Evolutionary conservation across 1,284 basidiomycete species (phyloP).

Genomic region (Hymenochaete sp.): DNA sequence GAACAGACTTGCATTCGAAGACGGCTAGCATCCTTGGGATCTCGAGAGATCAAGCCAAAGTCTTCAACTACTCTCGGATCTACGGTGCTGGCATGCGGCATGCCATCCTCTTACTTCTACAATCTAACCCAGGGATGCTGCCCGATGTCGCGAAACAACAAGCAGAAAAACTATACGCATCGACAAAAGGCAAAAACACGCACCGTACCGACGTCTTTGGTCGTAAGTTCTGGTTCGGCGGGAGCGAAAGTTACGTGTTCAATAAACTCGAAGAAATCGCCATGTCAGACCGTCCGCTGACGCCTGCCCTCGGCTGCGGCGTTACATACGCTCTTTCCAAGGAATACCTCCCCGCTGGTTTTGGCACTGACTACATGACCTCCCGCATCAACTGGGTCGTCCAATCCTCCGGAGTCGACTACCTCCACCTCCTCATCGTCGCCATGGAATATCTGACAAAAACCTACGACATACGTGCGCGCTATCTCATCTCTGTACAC

Average conservation of each 20-base stretch:
- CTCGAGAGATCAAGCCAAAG: slow-evolving; percentile 92
- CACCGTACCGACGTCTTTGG: slow-evolving; percentile 61
- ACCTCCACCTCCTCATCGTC: slow-evolving; percentile 92
- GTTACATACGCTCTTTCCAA: slow-evolving; percentile 89
- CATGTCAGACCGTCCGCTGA: slow-evolving; percentile 77
- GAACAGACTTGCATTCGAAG: slow-evolving; percentile 96
- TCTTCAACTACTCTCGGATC: slow-evolving; percentile 99
- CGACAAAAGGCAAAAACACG: slow-evolving; percentile 89
- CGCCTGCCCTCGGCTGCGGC: slow-evolving; percentile 90
- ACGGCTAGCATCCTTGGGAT: slow-evolving; percentile 92
- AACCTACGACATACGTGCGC: slow-evolving; percentile 80
- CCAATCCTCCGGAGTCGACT: slow-evolving; percentile 97
- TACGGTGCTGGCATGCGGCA: slow-evolving; percentile 97
- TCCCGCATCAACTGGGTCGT: slow-evolving; percentile 99
- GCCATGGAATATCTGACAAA: slow-evolving; percentile 86
- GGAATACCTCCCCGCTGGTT: slow-evolving; percentile 72
- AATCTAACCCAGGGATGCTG: slow-evolving; percentile 76
- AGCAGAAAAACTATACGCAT: slow-evolving; percentile 83
- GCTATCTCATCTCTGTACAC: slow-evolving; percentile 96
- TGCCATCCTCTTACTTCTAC: slow-evolving; percentile 82
- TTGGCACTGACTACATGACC: slow-evolving; percentile 86
- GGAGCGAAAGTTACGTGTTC: slow-evolving; percentile 96
- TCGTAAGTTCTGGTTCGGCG: slow-evolving; percentile 93
- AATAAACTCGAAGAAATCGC: slow-evolving; percentile 98
- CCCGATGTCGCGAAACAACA: slow-evolving; percentile 73